A percentile compares a stretch with the other conserved stretches of the same genome.
These are phyloP conservation scores for Euphorbia lathyris DNA, from an alignment of 345 rosid species.

Conservation along the genomic window DNA sequence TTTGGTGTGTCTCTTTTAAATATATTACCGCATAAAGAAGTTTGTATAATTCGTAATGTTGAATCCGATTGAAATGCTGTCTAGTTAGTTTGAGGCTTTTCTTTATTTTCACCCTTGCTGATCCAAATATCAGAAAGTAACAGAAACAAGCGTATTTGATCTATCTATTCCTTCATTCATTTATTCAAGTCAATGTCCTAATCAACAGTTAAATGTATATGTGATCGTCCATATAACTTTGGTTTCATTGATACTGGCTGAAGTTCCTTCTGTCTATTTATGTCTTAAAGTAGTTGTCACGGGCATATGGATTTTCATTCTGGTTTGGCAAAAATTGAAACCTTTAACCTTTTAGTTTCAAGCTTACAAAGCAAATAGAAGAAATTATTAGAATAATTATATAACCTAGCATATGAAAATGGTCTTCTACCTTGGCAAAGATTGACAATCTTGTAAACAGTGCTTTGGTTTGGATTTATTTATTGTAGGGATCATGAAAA, in stretches of 20 bases:
- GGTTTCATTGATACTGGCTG: background rate
- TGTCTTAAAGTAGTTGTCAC: background rate
- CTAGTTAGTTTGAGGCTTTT: background rate
- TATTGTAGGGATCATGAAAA: background rate
- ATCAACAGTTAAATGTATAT: background rate
- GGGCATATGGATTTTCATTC: background rate
- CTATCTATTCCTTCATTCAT: background rate
- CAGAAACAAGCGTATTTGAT: background rate
- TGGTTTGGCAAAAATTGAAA: background rate
- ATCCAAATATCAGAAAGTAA: background rate
- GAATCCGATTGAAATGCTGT: background rate
- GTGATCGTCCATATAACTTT: background rate
- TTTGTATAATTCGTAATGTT: slow-evolving; percentile 5
- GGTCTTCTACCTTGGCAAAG: background rate
- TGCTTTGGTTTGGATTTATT: background rate
- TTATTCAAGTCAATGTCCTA: background rate
- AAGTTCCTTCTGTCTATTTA: background rate
- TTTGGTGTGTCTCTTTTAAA: background rate
- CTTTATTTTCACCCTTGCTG: background rate
- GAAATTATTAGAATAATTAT: background rate
- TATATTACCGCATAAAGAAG: background rate
- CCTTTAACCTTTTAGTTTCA: background rate
- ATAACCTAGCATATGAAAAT: background rate
- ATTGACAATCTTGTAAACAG: background rate
- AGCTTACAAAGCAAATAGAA: background rate